Base-by-base conservation (phyloP, 148 eudicot genomes). In the Fallopia convolvulus region DNA sequence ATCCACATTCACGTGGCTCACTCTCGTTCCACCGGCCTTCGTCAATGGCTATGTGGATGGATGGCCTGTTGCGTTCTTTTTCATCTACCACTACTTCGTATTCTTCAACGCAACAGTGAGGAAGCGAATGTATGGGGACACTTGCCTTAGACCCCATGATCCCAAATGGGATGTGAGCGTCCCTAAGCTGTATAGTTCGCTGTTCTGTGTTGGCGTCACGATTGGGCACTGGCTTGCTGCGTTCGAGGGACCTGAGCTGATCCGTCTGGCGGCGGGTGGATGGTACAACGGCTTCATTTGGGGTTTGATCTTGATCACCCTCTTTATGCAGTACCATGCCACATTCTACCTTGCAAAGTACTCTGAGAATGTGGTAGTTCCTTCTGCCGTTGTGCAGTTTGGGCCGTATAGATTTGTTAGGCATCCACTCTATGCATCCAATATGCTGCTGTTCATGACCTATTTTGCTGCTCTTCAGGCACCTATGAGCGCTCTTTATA, bases 391-490 rank as follows among this genome's bases (percentile, higher is more conserved):
- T 32, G 97, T 94, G 32, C 89, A 87, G 74, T 90, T 92, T 82
- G 97, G 98, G 30, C 95, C 98, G 0, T 92, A 86, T 79, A 83
- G 93, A 76, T 89, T 90, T 88, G 91, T 94, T 49, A 89, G 97
- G 32, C 98, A 94, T 79, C 97, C 98, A 12, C 87, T 94, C 79
- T 94, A 94, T 81, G 93, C 97, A 9, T 92, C 98, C 1, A 94
- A 92, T 0, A 88, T 90, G 90, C 89, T 92, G 74, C 76, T 94
- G 84, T 89, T 92, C 79, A 80, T 84, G 68, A 70, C 92, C 0
- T 92, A 92, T 79, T 92, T 83, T 71, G 79, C 77, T 17, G 93
- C 98, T 18, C 79, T 94, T 4, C 82, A 91, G 42, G 98, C 98
- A 39, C 98, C 98, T 6, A 23, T 90, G 68, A 94, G 91, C 78